Evolutionary conservation across 352 stramenopile species (phyloP).

Genomic region (Aphanomyces stellatus): DNA sequence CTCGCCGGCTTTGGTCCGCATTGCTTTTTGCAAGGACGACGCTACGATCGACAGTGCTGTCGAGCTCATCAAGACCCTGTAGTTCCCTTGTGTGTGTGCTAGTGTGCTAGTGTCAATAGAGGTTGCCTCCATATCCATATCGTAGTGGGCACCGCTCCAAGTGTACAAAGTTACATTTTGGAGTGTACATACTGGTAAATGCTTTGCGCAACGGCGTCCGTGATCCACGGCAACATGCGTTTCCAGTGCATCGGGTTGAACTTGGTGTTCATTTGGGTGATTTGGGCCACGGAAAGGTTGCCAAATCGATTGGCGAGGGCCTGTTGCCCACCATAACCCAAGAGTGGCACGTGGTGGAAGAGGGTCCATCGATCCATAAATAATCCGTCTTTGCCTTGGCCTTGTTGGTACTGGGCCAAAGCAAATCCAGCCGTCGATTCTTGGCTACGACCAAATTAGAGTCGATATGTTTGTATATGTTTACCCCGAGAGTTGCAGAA

Average conservation of each 20-base stretch:
- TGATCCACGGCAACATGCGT: constrained; percentile 77
- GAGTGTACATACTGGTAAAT: constrained; percentile 38
- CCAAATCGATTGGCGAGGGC: constrained; percentile 73
- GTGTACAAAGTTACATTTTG: constrained; percentile 21
- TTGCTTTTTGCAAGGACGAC: constrained; percentile 97
- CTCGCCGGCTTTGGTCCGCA: constrained; percentile 69
- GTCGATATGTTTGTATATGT: neutral
- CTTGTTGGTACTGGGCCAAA: neutral
- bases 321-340: constrained; percentile 54
- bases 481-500: neutral
- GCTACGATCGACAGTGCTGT: constrained; percentile 86
- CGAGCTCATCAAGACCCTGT: constrained; percentile 52
- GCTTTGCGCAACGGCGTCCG: constrained; percentile 38
- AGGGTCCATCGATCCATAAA: constrained; percentile 51
- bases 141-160: neutral
- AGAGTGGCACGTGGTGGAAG: constrained; percentile 36
- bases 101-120: constrained; percentile 9
- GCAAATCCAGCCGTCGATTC: constrained; percentile 2
- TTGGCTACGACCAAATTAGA: neutral
- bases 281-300: constrained; percentile 45
- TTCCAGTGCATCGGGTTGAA: constrained; percentile 82
- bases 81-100: neutral
- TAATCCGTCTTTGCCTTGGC: constrained; percentile 28
- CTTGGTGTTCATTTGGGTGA: constrained; percentile 49
- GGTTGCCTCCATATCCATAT: neutral